Conservation (phyloP, 169 alveolate species). For the Babesia bigemina region DNA sequence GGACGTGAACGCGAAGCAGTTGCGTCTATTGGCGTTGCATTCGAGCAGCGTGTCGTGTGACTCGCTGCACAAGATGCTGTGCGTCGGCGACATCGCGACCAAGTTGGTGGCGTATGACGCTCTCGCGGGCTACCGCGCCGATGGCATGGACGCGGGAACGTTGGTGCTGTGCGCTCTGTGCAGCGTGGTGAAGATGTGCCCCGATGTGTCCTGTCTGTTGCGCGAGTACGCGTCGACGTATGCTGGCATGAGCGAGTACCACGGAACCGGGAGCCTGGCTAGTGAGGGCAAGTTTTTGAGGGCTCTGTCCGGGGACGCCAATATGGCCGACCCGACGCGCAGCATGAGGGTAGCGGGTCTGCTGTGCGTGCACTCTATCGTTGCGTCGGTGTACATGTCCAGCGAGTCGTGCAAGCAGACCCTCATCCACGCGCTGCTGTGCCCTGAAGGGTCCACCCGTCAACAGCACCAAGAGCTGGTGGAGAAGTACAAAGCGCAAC, state of each 20-base stretch:
- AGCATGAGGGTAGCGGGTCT: slow-evolving; percentile 14
- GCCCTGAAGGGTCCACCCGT: slow-evolving; percentile 15
- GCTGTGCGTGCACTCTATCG: slow-evolving; percentile 23
- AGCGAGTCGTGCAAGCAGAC: slow-evolving; percentile 32
- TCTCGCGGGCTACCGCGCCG: slow-evolving; percentile 28
- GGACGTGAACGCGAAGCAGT: slow-evolving; percentile 38
- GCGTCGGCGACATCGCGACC: slow-evolving; percentile 45
- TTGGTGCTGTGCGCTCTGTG: slow-evolving; percentile 35
- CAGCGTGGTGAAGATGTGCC: slow-evolving; percentile 29
- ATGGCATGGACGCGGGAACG: slow-evolving; percentile 36
- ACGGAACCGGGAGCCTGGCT: slow-evolving; percentile 9
- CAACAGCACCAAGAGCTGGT: slow-evolving; percentile 22
- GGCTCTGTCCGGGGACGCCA: slow-evolving; percentile 11
- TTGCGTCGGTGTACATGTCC: slow-evolving; percentile 21
- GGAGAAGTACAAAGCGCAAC: slow-evolving; percentile 34
- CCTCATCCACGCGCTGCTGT: slow-evolving; percentile 26
- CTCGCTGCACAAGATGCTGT: slow-evolving; percentile 17
- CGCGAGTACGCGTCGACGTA: slow-evolving; percentile 28
- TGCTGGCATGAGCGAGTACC: slow-evolving; percentile 29
- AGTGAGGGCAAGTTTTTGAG: slow-evolving; percentile 35
- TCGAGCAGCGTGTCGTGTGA: slow-evolving; percentile 26
- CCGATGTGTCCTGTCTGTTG: slow-evolving; percentile 13
- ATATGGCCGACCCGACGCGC: slow-evolving; percentile 16
- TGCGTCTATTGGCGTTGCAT: slow-evolving; percentile 28
- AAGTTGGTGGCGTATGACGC: slow-evolving; percentile 41